A percentile compares a stretch with the other conserved stretches of the same genome.
Conservation (phyloP, 164 flowering plant genomes). For the Piper longum region DNA sequence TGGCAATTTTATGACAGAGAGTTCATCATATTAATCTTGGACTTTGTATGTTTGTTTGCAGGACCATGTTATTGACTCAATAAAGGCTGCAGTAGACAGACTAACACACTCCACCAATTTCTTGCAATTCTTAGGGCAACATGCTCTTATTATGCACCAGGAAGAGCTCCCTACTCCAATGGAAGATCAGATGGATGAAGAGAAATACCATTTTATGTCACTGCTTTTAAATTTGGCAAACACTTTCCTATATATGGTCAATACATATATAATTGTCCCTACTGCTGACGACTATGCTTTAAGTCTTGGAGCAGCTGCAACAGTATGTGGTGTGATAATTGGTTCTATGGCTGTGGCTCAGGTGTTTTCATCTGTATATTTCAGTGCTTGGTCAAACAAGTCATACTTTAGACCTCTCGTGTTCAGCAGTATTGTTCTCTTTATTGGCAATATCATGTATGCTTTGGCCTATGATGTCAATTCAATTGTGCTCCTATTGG, state of each 20-base stretch:
- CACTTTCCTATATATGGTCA: slow-evolving; percentile 50
- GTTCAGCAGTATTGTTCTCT: slow-evolving; percentile 48
- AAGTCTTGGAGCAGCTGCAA: slow-evolving; percentile 55
- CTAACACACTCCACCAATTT: slow-evolving; percentile 35
- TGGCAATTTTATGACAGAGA: too few relatives aligned
- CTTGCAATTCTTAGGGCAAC: slow-evolving; percentile 41
- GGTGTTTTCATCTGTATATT: slow-evolving; percentile 48
- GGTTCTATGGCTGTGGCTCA: slow-evolving; percentile 62
- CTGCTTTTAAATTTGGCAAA: slow-evolving; percentile 40
- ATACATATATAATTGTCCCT: slow-evolving; percentile 47
- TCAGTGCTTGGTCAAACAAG: slow-evolving; percentile 59
- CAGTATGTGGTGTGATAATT: slow-evolving; percentile 49
- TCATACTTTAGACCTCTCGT: slow-evolving; percentile 50
- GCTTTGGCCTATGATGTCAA: slow-evolving; percentile 50
- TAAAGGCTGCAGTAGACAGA: slow-evolving; percentile 39
- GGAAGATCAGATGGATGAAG: slow-evolving; percentile 22
- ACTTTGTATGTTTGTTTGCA: slow-evolving; percentile 8
- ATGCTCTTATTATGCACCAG: slow-evolving; percentile 35
- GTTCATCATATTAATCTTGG: background rate
- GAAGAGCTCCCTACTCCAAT: slow-evolving; percentile 32
- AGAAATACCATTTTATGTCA: slow-evolving; percentile 37
- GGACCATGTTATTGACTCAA: slow-evolving; percentile 40
- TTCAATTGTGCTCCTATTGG: slow-evolving; percentile 35
- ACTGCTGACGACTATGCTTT: slow-evolving; percentile 45
- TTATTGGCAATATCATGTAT: slow-evolving; percentile 35